phyloP scores from a whole-genome alignment of 2,329 filamentous ascomycete genomes.

The Cadophora sp. region DNA sequence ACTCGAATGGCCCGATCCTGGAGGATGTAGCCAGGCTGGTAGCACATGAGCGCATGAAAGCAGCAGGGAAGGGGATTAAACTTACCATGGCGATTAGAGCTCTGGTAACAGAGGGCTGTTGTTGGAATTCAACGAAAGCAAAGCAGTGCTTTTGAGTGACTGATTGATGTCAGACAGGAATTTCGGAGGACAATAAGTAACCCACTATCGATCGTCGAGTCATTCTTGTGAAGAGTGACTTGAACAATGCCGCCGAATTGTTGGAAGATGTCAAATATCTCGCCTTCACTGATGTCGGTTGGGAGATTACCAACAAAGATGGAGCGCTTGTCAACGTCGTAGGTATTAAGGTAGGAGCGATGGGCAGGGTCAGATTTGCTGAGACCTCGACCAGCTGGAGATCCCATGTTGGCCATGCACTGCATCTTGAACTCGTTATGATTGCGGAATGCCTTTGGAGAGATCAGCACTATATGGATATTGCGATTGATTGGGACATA shows the following conservation, averaged over 20 bases:
- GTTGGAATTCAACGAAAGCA: slow-evolving; percentile 45
- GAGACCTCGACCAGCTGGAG: slow-evolving; percentile 25
- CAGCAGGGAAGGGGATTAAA: not conserved
- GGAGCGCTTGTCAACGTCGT: slow-evolving; percentile 54
- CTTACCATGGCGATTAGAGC: slow-evolving; percentile 38
- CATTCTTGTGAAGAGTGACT: slow-evolving; percentile 42
- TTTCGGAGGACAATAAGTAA: slow-evolving; percentile 6
- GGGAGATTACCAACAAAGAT: slow-evolving; percentile 57
- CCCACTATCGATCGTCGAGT: slow-evolving; percentile 42
- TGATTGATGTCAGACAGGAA: slow-evolving; percentile 32
- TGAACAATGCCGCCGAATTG: slow-evolving; percentile 48
- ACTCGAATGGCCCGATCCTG: slow-evolving; percentile 40
- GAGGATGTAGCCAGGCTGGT: slow-evolving; percentile 37
- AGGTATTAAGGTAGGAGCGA: slow-evolving; percentile 44
- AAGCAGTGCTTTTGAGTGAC: slow-evolving; percentile 43
- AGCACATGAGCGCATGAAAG: slow-evolving; percentile 2
- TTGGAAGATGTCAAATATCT: slow-evolving; percentile 48
- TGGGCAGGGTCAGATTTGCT: slow-evolving; percentile 22
- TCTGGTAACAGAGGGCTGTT: slow-evolving; percentile 33
- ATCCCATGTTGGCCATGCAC: slow-evolving; percentile 44
- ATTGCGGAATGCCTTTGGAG: slow-evolving; percentile 39
- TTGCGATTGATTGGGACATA: slow-evolving; percentile 44
- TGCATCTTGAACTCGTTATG: slow-evolving; percentile 43
- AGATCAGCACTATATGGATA: slow-evolving; percentile 19
- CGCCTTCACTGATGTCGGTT: slow-evolving; percentile 44